Evolutionary conservation across 164 flowering plant species (phyloP), one percentile per base, ranked within the genome.

Genomic region (Nelumbo lutea): DNA sequence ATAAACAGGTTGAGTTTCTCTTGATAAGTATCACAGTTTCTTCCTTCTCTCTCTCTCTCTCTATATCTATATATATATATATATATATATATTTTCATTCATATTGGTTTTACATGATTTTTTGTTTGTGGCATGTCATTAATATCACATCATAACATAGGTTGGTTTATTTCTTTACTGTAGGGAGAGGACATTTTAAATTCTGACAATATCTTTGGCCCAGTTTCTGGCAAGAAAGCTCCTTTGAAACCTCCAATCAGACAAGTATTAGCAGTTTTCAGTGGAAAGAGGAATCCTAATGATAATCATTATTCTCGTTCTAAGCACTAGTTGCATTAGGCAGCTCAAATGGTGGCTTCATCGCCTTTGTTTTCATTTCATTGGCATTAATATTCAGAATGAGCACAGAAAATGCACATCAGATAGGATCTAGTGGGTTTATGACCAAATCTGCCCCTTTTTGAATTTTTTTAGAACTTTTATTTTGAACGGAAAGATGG

Each of bases 221-320:
- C 87, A 63, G 86, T 77, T 72, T 64, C 79, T 27, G 87, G 86
- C 58, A 88, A 83, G 71, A 83, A 75, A 75, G 79, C 85, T 52
- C 82, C 95, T 64, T 71, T 80, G 59, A 86, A 81, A 80, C 93
- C 98, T 72, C 91, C 98, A 11, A 75, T 90, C 1, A 78, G 96
- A 70, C 76, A 85, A 75, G 96, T 92, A 53, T 67, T 90, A 11
- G 83, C 91, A 42, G 84, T 87, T 70, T 93, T 85, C 81, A 79
- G 86, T 42, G 89, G 90, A 45, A 88, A 71, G 82, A 83, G 95
- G 68, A 93, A 93, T 68, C 96, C 96, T 3, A 93, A 90, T 56
- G 98, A 88, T 75, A 90, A 91, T 68, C 97, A 90, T 76, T 90
- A 63, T 68, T 82, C 96, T 65, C 89, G 88, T 39, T 53, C 81